Evolutionary conservation across 1,284 basidiomycete genomes (phyloP).

Genomic region (Blastosporella zonata): DNA sequence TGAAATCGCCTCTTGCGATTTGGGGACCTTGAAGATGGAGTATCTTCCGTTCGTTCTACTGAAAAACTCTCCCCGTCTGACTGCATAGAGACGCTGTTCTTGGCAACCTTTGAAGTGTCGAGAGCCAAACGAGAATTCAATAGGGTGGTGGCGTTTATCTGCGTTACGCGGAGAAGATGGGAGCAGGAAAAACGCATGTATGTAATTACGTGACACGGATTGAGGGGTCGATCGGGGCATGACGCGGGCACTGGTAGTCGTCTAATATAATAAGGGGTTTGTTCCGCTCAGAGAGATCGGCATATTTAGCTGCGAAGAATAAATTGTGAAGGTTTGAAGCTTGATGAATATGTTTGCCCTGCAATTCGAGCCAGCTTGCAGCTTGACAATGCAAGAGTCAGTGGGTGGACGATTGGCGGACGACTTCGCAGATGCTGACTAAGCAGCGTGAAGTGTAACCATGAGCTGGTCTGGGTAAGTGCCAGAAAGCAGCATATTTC

Average conservation of each 20-base stretch:
- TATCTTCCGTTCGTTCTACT: too few relatives aligned
- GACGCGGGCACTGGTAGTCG: too few relatives aligned
- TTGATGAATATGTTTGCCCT: too few relatives aligned
- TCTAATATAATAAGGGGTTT: too few relatives aligned
- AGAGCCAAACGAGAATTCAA: conserved; percentile 11
- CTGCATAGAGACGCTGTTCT: background rate
- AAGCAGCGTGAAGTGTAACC: conserved; percentile 13
- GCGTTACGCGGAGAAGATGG: conserved; percentile 2
- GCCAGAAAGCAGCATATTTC: background rate
- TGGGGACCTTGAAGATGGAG: too few relatives aligned
- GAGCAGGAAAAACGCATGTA: conserved; percentile 1
- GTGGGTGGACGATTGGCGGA: background rate
- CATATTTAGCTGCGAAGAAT: too few relatives aligned
- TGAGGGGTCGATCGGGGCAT: background rate
- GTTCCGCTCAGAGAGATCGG: too few relatives aligned
- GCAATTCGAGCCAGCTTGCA: too few relatives aligned
- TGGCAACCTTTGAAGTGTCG: background rate
- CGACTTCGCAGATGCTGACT: conserved; percentile 9
- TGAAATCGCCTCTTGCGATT: too few relatives aligned
- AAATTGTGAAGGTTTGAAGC: too few relatives aligned
- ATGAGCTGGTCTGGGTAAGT: conserved; percentile 48
- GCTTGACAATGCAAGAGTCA: too few relatives aligned
- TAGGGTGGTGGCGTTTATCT: background rate
- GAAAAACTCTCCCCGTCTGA: too few relatives aligned
- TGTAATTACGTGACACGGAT: background rate